A percentile compares a stretch with the other conserved stretches of the same genome.
phyloP scores from a whole-genome alignment of 1,139 yeast genomes.

The Zhuliangozyma blackwelliae region DNA sequence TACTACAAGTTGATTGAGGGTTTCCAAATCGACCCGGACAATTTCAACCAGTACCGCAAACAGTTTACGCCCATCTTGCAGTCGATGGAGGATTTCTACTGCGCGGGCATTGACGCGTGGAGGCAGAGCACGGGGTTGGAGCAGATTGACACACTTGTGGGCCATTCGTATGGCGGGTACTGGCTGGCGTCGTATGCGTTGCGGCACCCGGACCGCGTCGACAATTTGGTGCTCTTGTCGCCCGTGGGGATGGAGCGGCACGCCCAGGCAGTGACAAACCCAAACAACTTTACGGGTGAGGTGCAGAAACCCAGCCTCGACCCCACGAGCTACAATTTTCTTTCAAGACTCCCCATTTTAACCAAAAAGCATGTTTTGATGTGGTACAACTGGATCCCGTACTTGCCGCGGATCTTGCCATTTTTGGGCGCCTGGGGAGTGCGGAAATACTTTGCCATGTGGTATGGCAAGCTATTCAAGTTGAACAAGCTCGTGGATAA shows the following conservation, averaged over 20 bases:
- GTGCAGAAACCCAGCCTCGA: slow-evolving; percentile 31
- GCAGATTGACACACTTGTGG: slow-evolving; percentile 38
- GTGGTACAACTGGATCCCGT: slow-evolving; percentile 43
- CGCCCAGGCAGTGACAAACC: slow-evolving; percentile 55
- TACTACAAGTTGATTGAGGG: slow-evolving; percentile 41
- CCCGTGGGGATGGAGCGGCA: slow-evolving; percentile 89
- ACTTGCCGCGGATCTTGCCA: slow-evolving; percentile 41
- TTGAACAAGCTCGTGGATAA: slow-evolving; percentile 38
- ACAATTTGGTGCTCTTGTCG: slow-evolving; percentile 66
- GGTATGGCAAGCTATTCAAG: slow-evolving; percentile 43
- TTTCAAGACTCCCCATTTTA: slow-evolving; percentile 45
- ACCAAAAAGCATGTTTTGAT: slow-evolving; percentile 21
- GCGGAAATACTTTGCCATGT: slow-evolving; percentile 36
- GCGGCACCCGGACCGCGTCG: slow-evolving; percentile 52
- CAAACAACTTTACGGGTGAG: slow-evolving; percentile 12
- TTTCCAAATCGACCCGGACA: slow-evolving; percentile 23
- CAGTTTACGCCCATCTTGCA: slow-evolving; percentile 41
- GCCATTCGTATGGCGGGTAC: slow-evolving; percentile 47
- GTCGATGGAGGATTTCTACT: slow-evolving; percentile 36
- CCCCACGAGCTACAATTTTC: slow-evolving; percentile 32
- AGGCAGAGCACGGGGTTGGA: slow-evolving; percentile 25
- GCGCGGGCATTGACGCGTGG: slow-evolving; percentile 38
- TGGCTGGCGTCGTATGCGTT: slow-evolving; percentile 43
- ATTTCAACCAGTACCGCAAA: slow-evolving; percentile 25
- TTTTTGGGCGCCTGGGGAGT: slow-evolving; percentile 52